phyloP scores from a whole-genome alignment of 1,139 yeast species.

The Yamadazyma triangularis region DNA sequence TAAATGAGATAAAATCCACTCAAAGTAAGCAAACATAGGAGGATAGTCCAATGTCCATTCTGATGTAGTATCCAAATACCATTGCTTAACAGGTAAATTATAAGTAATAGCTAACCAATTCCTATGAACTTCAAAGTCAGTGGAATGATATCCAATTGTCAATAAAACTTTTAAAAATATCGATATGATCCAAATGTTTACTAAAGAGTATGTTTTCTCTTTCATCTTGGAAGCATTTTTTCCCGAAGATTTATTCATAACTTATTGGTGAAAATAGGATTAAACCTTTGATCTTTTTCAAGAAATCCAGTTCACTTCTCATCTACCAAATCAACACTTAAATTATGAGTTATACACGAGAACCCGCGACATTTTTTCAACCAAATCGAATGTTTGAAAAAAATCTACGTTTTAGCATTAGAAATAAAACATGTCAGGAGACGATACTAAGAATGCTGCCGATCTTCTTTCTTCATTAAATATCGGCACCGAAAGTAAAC shows the following conservation, averaged over 20 bases:
- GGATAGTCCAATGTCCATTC: conserved; percentile 98
- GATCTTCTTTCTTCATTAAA: conserved; percentile 30
- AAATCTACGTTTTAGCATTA: no score
- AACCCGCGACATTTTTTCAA: no score
- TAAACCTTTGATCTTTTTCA: no score
- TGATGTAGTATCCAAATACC: conserved; percentile 83
- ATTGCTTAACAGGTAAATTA: conserved; percentile 65
- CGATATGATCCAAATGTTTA: conserved; percentile 38
- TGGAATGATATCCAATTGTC: conserved; percentile 59
- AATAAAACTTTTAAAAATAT: conserved; percentile 34
- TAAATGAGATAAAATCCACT: conserved; percentile 68
- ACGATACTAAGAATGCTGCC: conserved; percentile 21
- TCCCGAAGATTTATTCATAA: no score
- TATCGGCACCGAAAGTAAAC: no score
- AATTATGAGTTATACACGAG: neutral
- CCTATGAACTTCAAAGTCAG: conserved; percentile 96
- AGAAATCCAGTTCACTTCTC: no score
- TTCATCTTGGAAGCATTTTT: no score
- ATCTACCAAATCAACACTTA: no score
- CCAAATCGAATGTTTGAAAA: no score
- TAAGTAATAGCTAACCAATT: conserved; percentile 94
- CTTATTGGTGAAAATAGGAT: no score
- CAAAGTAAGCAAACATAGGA: conserved; percentile 95
- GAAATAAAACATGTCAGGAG: conserved; percentile 12
- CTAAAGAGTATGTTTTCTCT: conserved; percentile 21